These are phyloP conservation scores for Hypoxylon lenormandii DNA, from an alignment of 495 filamentous ascomycete species.

Conservation along the genomic window DNA sequence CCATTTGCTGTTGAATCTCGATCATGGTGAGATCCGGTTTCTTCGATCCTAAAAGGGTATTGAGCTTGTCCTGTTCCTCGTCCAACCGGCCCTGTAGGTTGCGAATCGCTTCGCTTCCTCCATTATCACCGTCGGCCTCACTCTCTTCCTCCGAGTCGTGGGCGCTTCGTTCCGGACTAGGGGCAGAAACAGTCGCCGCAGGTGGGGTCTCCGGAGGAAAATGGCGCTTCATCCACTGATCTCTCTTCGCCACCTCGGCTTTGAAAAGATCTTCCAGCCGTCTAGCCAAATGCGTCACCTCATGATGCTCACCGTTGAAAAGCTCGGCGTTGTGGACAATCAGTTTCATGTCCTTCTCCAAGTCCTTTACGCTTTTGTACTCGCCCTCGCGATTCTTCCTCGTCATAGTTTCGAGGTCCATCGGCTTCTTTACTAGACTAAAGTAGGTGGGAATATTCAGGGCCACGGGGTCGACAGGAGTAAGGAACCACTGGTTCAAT, in stretches of 20 bases:
- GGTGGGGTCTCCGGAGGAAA: slow-evolving; percentile 68
- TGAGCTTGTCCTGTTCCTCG: slow-evolving; percentile 72
- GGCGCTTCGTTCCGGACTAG: slow-evolving; percentile 61
- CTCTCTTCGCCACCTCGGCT: slow-evolving; percentile 76
- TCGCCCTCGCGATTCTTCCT: slow-evolving; percentile 81
- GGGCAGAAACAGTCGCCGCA: slow-evolving; percentile 54
- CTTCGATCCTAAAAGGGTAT: slow-evolving; percentile 75
- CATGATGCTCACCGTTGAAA: slow-evolving; percentile 86
- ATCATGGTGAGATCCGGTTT: slow-evolving; percentile 71
- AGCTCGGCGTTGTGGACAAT: slow-evolving; percentile 91
- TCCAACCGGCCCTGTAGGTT: slow-evolving; percentile 57
- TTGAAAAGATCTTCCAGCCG: slow-evolving; percentile 78
- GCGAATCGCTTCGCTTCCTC: slow-evolving; percentile 47
- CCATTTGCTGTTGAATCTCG: slow-evolving; percentile 66
- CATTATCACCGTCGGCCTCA: slow-evolving; percentile 54
- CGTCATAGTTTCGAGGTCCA: slow-evolving; percentile 86
- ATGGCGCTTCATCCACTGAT: slow-evolving; percentile 79
- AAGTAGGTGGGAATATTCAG: slow-evolving; percentile 94
- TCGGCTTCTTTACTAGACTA: slow-evolving; percentile 92
- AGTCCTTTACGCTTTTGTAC: slow-evolving; percentile 85
- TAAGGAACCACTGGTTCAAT: slow-evolving; percentile 76
- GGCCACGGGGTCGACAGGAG: slow-evolving; percentile 91
- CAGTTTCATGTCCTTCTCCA: slow-evolving; percentile 81
- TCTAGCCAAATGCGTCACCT: slow-evolving; percentile 75
- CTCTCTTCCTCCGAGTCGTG: slow-evolving; percentile 69